phyloP scores from a whole-genome alignment of 169 alveolate genomes.

The Babesia ovata region DNA sequence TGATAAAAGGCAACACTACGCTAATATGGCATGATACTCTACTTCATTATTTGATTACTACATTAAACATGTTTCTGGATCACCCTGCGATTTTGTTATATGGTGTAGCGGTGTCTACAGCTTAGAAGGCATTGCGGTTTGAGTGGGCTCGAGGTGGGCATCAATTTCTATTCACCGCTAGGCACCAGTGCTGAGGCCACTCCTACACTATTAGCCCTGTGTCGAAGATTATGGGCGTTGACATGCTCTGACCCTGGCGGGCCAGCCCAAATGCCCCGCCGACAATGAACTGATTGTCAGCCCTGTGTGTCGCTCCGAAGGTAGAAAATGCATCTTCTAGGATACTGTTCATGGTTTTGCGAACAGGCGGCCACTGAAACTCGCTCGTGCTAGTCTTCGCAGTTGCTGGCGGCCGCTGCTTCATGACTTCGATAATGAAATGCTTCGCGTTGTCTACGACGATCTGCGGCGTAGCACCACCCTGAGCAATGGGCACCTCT shows the following conservation, averaged over 20 bases:
- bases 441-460: constrained; percentile 29
- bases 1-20: constrained; percentile 25
- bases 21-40: background rate
- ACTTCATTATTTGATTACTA: background rate
- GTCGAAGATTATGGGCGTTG: constrained; percentile 19
- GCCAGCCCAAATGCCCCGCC: constrained; percentile 29
- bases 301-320: background rate
- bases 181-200: background rate
- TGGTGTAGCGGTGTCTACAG: too few relatives aligned
- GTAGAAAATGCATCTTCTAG: constrained; percentile 17
- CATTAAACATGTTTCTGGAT: background rate
- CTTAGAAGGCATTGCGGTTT: too few relatives aligned
- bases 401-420: constrained; percentile 31
- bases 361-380: constrained; percentile 57
- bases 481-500: constrained; percentile 44
- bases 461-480: constrained; percentile 14
- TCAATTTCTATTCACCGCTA: too few relatives aligned
- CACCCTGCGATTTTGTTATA: background rate
- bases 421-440: constrained; percentile 28
- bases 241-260: background rate
- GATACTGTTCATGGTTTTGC: constrained; percentile 19
- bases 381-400: background rate
- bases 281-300: constrained; percentile 22
- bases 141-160: too few relatives aligned
- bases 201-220: background rate